These are phyloP conservation scores for Penicillium coffeae DNA, from an alignment of 495 filamentous ascomycete genomes.

Conservation along the genomic window DNA sequence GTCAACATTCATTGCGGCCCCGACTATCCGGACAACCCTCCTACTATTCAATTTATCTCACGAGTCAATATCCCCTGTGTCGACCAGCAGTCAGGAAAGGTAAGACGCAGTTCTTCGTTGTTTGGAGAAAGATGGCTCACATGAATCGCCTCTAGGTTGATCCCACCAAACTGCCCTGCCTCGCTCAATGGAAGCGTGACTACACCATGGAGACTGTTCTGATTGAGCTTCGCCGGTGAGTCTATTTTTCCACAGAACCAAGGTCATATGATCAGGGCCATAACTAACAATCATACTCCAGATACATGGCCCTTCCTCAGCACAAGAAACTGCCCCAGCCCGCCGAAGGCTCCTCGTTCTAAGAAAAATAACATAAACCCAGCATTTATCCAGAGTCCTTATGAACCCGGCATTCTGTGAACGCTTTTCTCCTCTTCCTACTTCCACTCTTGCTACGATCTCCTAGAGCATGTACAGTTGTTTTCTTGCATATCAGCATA, in stretches of 20 bases:
- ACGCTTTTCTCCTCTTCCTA: conserved; percentile 25
- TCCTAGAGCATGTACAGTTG: conserved; percentile 40
- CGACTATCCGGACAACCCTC: conserved; percentile 84
- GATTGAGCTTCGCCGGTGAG: conserved; percentile 77
- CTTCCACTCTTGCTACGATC: conserved; percentile 9
- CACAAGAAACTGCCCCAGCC: conserved; percentile 96
- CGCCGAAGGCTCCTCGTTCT: conserved; percentile 78
- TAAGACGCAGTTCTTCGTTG: conserved; percentile 20
- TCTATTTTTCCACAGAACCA: conserved; percentile 5
- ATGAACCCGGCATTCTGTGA: conserved; percentile 32
- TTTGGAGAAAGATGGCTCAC: not conserved
- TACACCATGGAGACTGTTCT: conserved; percentile 92
- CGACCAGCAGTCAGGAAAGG: conserved; percentile 69
- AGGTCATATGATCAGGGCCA: not conserved
- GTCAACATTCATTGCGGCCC: conserved; percentile 94
- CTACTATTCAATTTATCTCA: conserved; percentile 83
- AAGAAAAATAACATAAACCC: too few species aligned
- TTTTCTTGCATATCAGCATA: conserved; percentile 36
- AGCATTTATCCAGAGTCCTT: conserved; percentile 14
- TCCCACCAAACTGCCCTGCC: conserved; percentile 71
- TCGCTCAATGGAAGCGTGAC: conserved; percentile 83
- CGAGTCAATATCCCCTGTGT: conserved; percentile 96
- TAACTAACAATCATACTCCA: conserved; percentile 30
- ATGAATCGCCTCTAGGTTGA: conserved; percentile 60
- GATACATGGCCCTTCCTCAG: conserved; percentile 90